Conservation (phyloP, 345 rosid species). For the Gossypium raimondii region DNA sequence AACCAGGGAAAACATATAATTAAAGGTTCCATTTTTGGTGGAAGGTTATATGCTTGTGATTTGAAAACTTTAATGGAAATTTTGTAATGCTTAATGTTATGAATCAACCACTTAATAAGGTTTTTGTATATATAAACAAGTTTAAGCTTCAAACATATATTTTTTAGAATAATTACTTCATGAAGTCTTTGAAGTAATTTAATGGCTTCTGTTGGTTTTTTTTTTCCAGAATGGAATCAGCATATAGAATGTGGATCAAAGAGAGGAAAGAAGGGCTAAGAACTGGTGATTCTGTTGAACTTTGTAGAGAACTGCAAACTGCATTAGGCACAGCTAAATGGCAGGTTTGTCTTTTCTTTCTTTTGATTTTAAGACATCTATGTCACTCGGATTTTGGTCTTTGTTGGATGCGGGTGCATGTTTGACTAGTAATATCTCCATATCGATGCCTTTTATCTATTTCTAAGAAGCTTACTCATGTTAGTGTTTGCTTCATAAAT, state of each 20-base stretch:
- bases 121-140: background rate
- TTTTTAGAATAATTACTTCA: background rate
- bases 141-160: background rate
- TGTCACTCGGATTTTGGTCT: background rate
- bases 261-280: constrained; percentile 41
- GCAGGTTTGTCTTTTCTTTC: constrained; percentile 49
- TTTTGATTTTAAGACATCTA: background rate
- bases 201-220: constrained; percentile 4
- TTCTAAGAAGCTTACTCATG: background rate
- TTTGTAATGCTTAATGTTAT: background rate
- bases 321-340: constrained; percentile 88
- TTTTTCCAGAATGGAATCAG: constrained; percentile 73
- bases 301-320: constrained; percentile 69
- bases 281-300: constrained; percentile 38
- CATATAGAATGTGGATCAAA: constrained; percentile 65
- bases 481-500: background rate
- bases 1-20: background rate
- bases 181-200: background rate
- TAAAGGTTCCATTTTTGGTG: background rate
- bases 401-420: background rate
- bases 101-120: background rate
- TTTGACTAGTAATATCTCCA: background rate
- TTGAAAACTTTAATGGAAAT: background rate
- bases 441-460: background rate
- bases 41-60: background rate